Evolutionary conservation across 2,329 filamentous ascomycete genomes (phyloP).

Genomic region (Ophiostoma pallidulum): DNA sequence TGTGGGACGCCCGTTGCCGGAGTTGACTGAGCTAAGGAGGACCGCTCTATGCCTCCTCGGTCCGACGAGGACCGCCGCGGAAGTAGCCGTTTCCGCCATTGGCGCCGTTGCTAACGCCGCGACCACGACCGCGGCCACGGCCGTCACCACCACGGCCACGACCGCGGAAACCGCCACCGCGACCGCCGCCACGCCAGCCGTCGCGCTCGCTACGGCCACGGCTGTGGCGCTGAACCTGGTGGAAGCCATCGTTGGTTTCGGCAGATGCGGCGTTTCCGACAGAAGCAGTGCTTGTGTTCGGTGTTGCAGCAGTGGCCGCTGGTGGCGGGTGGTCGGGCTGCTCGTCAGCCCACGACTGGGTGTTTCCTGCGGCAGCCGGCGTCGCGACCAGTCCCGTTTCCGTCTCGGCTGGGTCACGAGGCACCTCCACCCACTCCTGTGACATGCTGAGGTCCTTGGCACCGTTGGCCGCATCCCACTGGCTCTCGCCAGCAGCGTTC

Average conservation of each 20-base stretch:
- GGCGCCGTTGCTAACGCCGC: constrained; percentile 2
- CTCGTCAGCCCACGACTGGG: constrained; percentile 76
- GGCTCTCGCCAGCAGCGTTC: constrained; percentile 53
- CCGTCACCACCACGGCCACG: constrained; percentile 36
- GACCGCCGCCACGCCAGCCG: constrained; percentile 40
- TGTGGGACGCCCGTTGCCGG: no score
- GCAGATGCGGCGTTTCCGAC: constrained; percentile 26
- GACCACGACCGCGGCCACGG: constrained; percentile 28
- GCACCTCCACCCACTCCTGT: constrained; percentile 67
- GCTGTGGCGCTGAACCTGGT: constrained; percentile 56
- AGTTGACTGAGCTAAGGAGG: no score
- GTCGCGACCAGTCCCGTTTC: constrained; percentile 55
- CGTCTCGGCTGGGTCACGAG: constrained; percentile 64
- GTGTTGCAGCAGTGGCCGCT: constrained; percentile 20
- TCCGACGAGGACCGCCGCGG: constrained; percentile 9
- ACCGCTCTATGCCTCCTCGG: constrained; percentile 9
- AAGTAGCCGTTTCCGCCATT: background rate
- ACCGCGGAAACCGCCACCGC: constrained; percentile 42
- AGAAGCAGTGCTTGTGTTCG: constrained; percentile 7
- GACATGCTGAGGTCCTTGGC: constrained; percentile 36
- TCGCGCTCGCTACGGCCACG: constrained; percentile 45
- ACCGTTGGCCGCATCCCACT: constrained; percentile 45
- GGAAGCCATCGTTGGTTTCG: constrained; percentile 57
- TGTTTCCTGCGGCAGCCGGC: constrained; percentile 44
- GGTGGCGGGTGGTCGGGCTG: constrained; percentile 45